These are phyloP conservation scores for Saturnispora serradocipensis DNA, from an alignment of 805 yeast genomes.

Conservation along the genomic window DNA sequence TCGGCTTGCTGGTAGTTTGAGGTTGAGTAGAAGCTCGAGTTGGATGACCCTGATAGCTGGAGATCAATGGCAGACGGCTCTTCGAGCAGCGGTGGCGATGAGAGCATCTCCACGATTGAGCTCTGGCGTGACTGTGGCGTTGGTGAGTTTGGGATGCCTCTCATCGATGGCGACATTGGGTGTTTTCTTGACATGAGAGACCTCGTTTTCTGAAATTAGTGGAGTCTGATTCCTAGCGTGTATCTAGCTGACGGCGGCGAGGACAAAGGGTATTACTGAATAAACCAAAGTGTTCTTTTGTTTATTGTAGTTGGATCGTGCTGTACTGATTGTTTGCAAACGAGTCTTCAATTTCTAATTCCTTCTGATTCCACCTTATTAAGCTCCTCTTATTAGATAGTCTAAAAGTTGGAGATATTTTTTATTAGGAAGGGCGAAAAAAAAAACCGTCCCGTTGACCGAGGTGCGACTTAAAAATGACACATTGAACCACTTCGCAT, in stretches of 20 bases:
- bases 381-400: not conserved
- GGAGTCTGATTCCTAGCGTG: not conserved
- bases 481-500: too few relatives aligned
- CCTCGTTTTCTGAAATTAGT: not conserved
- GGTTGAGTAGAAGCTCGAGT: slow-evolving; percentile 4
- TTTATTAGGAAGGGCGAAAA: too few relatives aligned
- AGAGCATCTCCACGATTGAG: slow-evolving; percentile 64
- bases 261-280: not conserved
- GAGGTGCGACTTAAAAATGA: not conserved
- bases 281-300: not conserved
- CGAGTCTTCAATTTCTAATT: not conserved
- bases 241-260: too few relatives aligned
- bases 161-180: slow-evolving; percentile 29
- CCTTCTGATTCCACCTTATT: not conserved
- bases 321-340: not conserved
- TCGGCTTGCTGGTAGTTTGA: not conserved
- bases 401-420: not conserved
- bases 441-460: not conserved
- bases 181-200: slow-evolving; percentile 21
- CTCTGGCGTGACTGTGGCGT: slow-evolving; percentile 40
- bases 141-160: slow-evolving; percentile 28
- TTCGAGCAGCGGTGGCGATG: slow-evolving; percentile 66
- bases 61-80: slow-evolving; percentile 8
- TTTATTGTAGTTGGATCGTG: too few relatives aligned
- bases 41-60: slow-evolving; percentile 7